A percentile compares a stretch with the other conserved stretches of the same genome.
Evolutionary conservation across 208 protist genomes (phyloP).

Genomic region (Balamuthia mandrillaris): DNA sequence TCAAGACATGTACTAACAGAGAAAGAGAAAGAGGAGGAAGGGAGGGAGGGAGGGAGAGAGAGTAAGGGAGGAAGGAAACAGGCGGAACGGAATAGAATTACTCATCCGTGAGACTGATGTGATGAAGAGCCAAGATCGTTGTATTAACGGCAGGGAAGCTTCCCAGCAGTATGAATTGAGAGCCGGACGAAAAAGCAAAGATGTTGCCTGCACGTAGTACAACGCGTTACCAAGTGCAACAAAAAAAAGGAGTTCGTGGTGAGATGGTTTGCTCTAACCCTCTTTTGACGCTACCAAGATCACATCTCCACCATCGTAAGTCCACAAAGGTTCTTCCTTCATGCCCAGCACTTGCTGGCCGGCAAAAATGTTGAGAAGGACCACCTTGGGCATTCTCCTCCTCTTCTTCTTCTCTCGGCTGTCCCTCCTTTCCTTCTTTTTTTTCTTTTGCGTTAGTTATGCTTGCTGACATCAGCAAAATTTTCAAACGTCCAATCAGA

Average conservation of each 20-base stretch:
- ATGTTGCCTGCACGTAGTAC: background rate
- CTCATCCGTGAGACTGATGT: background rate
- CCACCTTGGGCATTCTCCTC: conserved; percentile 34
- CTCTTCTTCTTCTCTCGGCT: background rate
- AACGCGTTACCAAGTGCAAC: background rate
- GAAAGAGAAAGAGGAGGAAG: background rate
- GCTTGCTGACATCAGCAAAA: too few species aligned
- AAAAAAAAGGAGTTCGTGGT: background rate
- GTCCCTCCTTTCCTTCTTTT: background rate
- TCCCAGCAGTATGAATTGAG: background rate
- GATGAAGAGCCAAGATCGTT: background rate
- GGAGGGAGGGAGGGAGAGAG: background rate
- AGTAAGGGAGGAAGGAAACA: background rate
- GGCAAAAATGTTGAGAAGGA: conserved; percentile 29
- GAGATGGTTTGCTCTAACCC: background rate
- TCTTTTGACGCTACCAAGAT: conserved; percentile 16
- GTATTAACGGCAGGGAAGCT: background rate
- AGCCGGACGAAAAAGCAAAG: background rate
- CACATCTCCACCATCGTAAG: background rate
- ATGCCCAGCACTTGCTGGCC: conserved; percentile 38
- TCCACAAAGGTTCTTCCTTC: conserved; percentile 12
- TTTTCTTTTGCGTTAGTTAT: too few species aligned
- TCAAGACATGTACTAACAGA: background rate
- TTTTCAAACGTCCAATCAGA: too few species aligned
- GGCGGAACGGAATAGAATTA: background rate